phyloP scores from a whole-genome alignment of 495 filamentous ascomycete genomes.

The Aspergillus affinis region DNA sequence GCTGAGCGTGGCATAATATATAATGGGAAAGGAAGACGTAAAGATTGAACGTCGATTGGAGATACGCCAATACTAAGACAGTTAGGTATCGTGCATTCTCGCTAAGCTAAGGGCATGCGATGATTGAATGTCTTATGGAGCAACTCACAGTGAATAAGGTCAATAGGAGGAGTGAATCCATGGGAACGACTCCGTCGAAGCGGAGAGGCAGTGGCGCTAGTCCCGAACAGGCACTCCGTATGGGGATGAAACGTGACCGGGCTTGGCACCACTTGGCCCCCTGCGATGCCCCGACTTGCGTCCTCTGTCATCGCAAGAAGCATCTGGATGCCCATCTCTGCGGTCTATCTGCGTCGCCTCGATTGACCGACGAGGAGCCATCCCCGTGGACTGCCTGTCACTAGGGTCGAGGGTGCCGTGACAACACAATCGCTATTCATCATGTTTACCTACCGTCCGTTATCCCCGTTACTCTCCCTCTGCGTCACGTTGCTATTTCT shows the following conservation, averaged over 20 bases:
- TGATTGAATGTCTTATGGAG: too few relatives aligned
- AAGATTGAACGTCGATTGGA: too few relatives aligned
- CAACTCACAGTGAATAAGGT: too few relatives aligned
- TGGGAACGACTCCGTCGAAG: background rate
- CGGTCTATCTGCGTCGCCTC: background rate
- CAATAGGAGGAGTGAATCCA: too few relatives aligned
- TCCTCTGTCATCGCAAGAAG: background rate
- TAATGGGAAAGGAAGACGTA: too few relatives aligned
- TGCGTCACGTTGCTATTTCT: constrained; percentile 30
- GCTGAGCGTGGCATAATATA: too few relatives aligned
- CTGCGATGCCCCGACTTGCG: too few relatives aligned
- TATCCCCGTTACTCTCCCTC: constrained; percentile 29
- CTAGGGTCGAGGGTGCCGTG: background rate
- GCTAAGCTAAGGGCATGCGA: too few relatives aligned
- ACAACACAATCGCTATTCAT: constrained; percentile 7
- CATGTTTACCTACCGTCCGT: constrained; percentile 34
- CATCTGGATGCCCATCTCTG: background rate
- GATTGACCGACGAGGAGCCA: background rate
- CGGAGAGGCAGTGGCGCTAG: background rate
- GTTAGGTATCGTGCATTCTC: too few relatives aligned
- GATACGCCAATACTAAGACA: too few relatives aligned
- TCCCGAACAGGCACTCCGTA: background rate
- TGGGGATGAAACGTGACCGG: background rate
- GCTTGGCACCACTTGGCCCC: background rate
- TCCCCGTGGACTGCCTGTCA: background rate